These are phyloP conservation scores for Sequoiadendron giganteum DNA, from an alignment of 75 land plant genomes.

Conservation along the genomic window DNA sequence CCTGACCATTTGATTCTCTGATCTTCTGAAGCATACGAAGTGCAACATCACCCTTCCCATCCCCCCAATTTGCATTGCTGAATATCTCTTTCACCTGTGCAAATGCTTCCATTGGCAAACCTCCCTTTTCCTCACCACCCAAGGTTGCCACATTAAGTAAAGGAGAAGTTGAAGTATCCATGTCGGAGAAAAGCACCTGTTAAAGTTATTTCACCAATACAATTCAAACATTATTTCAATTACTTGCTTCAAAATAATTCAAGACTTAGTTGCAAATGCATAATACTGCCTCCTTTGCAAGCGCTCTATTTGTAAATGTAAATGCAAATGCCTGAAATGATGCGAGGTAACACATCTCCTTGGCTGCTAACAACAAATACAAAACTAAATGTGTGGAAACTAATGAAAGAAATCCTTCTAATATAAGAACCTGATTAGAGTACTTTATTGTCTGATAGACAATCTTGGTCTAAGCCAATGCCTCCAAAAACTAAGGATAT, in stretches of 20 bases:
- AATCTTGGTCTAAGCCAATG: background rate
- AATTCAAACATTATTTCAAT: background rate
- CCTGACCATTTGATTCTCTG: slow-evolving; percentile 25
- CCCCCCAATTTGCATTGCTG: slow-evolving; percentile 72
- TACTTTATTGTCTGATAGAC: background rate
- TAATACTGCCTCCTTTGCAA: background rate
- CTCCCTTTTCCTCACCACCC: slow-evolving; percentile 77
- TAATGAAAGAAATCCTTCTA: background rate
- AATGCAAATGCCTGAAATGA: background rate
- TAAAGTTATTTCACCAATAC: background rate
- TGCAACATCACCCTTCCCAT: slow-evolving; percentile 64
- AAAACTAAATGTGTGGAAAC: background rate
- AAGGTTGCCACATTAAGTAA: slow-evolving; percentile 39
- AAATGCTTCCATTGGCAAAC: slow-evolving; percentile 92
- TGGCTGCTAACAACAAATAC: background rate
- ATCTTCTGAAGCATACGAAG: slow-evolving; percentile 63
- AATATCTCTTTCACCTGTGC: slow-evolving; percentile 92
- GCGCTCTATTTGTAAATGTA: background rate
- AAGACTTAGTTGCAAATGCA: background rate
- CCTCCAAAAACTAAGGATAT: background rate
- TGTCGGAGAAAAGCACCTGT: slow-evolving; percentile 92
- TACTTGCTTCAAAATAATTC: background rate
- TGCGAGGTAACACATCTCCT: background rate
- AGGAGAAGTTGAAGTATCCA: slow-evolving; percentile 61
- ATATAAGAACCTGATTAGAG: slow-evolving; percentile 4